Evolutionary conservation across 192 early-diverging fungal species (phyloP).

Genomic region (Podila epigama): DNA sequence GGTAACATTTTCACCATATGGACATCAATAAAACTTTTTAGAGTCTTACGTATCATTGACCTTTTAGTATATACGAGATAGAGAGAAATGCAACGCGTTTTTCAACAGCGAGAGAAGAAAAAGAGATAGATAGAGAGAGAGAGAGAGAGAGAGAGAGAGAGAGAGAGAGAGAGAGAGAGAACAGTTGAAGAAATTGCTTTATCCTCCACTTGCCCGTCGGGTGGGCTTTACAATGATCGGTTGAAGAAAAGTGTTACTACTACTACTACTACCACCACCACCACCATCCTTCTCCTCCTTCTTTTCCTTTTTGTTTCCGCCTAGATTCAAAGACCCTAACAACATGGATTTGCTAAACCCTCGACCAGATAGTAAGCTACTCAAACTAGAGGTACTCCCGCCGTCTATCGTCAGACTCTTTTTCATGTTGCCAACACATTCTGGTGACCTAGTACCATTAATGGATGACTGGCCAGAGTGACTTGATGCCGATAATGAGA

Average conservation of each 20-base stretch:
- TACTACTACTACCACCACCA: too few relatives aligned
- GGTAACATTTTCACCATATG: not conserved
- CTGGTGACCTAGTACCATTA: slow-evolving; percentile 22
- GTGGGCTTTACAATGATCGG: too few relatives aligned
- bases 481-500: not conserved
- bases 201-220: too few relatives aligned
- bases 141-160: not conserved
- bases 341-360: slow-evolving; percentile 20
- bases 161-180: not conserved
- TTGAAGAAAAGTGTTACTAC: too few relatives aligned
- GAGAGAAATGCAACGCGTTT: not conserved
- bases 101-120: not conserved
- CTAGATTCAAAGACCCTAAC: slow-evolving; percentile 10
- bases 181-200: too few relatives aligned
- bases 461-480: not conserved
- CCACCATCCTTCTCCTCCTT: not conserved
- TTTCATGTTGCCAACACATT: slow-evolving; percentile 16
- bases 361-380: not conserved
- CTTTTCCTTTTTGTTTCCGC: slow-evolving; percentile 8
- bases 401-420: slow-evolving; percentile 42
- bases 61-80: not conserved
- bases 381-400: not conserved
- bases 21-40: too few relatives aligned
- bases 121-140: not conserved
- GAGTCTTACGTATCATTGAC: too few relatives aligned